phyloP scores from a whole-genome alignment of 2,329 filamentous ascomycete genomes.

The Aspergillus tubingensis region DNA sequence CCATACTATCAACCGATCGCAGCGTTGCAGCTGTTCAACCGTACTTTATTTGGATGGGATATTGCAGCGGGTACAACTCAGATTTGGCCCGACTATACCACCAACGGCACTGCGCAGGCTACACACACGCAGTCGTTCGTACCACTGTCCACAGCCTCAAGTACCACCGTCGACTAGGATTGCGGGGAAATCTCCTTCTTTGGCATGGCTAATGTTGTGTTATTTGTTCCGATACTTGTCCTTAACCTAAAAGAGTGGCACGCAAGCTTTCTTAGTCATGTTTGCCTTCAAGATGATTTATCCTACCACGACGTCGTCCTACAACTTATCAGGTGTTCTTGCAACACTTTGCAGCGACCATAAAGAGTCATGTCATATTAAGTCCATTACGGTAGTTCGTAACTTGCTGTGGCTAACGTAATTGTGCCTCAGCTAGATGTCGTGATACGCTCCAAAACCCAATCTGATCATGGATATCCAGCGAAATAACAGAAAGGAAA shows the following conservation, averaged over 20 bases:
- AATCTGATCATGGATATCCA: not conserved
- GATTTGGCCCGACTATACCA: conserved; percentile 40
- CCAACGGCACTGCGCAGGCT: conserved; percentile 43
- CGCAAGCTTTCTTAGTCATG: not conserved
- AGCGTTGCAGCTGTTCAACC: conserved; percentile 61
- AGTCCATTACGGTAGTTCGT: not conserved
- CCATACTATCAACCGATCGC: conserved; percentile 61
- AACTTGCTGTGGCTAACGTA: not conserved
- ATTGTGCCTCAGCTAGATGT: not conserved
- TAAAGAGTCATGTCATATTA: not conserved
- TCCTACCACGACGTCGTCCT: no score
- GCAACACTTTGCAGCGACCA: not conserved
- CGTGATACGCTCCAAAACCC: not conserved
- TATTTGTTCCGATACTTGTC: not conserved
- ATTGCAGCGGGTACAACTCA: conserved; percentile 54
- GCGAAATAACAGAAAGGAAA: not conserved
- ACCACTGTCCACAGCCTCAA: conserved; percentile 29
- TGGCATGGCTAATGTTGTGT: not conserved
- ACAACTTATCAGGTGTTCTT: no score
- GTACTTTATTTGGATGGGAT: conserved; percentile 59
- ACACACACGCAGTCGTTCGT: conserved; percentile 50
- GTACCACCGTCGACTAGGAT: not conserved
- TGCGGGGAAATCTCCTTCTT: not conserved
- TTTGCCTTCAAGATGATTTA: no score
- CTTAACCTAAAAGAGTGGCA: not conserved